A percentile compares a stretch with the other conserved stretches of the same genome.
Conservation (phyloP, 345 rosid genomes). For the Luvunga scandens region DNA sequence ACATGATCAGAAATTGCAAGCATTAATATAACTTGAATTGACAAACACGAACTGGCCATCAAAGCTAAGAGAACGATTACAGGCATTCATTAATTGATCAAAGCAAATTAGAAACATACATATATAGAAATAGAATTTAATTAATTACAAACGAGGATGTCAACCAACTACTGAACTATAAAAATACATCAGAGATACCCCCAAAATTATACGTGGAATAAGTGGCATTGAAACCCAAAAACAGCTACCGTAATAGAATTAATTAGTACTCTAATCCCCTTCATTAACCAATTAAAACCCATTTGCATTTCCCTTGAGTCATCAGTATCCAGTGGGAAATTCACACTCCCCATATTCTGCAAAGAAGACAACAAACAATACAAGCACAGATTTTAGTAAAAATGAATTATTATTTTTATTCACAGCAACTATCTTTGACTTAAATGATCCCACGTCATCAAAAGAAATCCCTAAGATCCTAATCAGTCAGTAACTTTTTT, state of each 20-base stretch:
- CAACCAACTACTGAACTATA: not conserved
- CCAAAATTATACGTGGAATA: not conserved
- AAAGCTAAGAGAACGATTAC: not conserved
- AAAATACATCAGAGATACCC: not conserved
- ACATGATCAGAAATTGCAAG: no score
- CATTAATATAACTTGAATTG: no score
- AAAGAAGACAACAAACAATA: not conserved
- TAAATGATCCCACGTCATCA: not conserved
- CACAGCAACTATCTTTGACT: not conserved
- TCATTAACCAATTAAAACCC: not conserved
- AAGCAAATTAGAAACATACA: not conserved
- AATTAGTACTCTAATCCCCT: not conserved
- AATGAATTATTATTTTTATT: no score
- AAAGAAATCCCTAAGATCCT: not conserved
- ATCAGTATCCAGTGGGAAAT: conserved; percentile 62
- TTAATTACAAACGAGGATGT: not conserved
- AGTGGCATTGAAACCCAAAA: not conserved
- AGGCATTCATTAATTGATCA: not conserved
- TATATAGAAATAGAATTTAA: not conserved
- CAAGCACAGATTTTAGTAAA: not conserved
- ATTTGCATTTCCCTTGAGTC: not conserved
- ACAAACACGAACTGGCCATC: not conserved
- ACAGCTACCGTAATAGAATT: not conserved
- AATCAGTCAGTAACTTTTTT: no score
- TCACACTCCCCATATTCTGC: conserved; percentile 64